Conservation (phyloP, 148 eudicot genomes). For the Drosera capensis region DNA sequence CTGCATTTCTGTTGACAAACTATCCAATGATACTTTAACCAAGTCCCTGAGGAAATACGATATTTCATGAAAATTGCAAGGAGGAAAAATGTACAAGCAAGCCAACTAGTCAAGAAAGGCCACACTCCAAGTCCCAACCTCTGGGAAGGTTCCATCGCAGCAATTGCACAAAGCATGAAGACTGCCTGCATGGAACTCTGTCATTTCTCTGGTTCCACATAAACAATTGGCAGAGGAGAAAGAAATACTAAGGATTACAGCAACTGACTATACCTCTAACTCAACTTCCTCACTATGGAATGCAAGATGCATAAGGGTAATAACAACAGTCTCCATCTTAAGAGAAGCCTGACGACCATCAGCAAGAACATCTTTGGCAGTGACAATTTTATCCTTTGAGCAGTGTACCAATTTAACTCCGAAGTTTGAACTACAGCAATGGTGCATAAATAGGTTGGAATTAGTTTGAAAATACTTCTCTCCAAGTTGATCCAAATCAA, state of each 20-base stretch:
- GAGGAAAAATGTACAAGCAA: slow-evolving; percentile 1
- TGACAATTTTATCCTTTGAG: slow-evolving; percentile 44
- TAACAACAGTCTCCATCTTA: slow-evolving; percentile 51
- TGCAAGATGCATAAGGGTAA: slow-evolving; percentile 79
- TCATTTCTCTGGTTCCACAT: background rate
- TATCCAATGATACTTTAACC: slow-evolving; percentile 55
- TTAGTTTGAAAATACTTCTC: background rate
- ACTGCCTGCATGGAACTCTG: slow-evolving; percentile 49
- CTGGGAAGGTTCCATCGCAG: slow-evolving; percentile 65
- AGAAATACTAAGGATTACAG: background rate
- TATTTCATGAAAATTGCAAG: background rate
- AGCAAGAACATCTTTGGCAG: slow-evolving; percentile 47
- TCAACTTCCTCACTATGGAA: slow-evolving; percentile 75
- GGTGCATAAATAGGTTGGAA: background rate
- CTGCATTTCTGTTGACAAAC: slow-evolving; percentile 48
- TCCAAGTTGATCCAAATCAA: background rate
- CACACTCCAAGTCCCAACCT: slow-evolving; percentile 44
- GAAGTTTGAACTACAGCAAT: slow-evolving; percentile 54
- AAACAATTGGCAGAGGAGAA: background rate
- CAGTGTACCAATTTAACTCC: slow-evolving; percentile 51
- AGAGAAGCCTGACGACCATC: slow-evolving; percentile 49
- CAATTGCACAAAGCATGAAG: slow-evolving; percentile 66
- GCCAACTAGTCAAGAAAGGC: slow-evolving; percentile 6
- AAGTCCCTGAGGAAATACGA: slow-evolving; percentile 44
- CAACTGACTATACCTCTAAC: slow-evolving; percentile 45